Evolutionary conservation across 202 grass and related monocot genomes (phyloP).

Genomic region (Panicum virgatum): DNA sequence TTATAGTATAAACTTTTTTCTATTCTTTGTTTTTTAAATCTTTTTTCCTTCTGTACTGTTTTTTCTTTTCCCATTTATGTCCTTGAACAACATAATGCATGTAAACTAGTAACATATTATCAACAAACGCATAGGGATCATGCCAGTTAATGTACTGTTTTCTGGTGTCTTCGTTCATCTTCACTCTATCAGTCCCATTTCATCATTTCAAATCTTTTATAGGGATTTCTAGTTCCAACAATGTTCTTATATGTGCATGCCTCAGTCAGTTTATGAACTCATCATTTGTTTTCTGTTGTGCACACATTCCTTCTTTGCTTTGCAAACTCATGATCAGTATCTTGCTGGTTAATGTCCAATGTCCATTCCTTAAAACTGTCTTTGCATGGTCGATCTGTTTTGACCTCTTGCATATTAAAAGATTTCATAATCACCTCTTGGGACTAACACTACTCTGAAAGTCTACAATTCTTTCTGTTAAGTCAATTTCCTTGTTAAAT

Average conservation of each 20-base stretch:
- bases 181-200: constrained; percentile 5
- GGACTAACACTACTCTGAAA: background rate
- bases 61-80: background rate
- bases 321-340: constrained; percentile 24
- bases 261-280: constrained; percentile 8
- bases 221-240: constrained; percentile 10
- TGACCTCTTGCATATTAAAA: constrained; percentile 5
- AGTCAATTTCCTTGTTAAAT: background rate
- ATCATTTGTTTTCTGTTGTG: background rate
- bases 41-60: background rate
- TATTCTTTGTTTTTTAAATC: constrained; percentile 15
- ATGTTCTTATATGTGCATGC: constrained; percentile 14
- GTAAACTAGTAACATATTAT: background rate
- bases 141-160: background rate
- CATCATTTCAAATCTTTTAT: constrained; percentile 17
- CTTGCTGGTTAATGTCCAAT: constrained; percentile 1
- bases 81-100: constrained; percentile 9
- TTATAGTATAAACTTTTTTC: background rate
- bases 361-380: background rate
- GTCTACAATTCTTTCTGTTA: background rate
- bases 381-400: background rate
- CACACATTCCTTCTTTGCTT: constrained; percentile 8
- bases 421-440: background rate
- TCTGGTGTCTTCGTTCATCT: constrained; percentile 8
- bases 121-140: constrained; percentile 10